These are phyloP conservation scores for Amanita jacksonii DNA, from an alignment of 768 basidiomycete species.

Conservation along the genomic window DNA sequence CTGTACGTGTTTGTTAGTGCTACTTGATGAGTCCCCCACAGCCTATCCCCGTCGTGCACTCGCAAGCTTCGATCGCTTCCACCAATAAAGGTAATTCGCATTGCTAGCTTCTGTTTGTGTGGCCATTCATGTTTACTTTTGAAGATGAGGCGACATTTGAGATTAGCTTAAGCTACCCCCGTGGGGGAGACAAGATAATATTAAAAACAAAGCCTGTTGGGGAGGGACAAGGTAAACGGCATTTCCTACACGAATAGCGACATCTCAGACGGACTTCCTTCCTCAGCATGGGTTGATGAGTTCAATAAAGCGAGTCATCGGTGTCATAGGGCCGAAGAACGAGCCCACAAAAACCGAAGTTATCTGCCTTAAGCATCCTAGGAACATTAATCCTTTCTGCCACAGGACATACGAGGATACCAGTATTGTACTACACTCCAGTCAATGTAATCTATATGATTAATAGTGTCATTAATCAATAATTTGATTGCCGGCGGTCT, in stretches of 20 bases:
- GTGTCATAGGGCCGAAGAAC: constrained; percentile 37
- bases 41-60: constrained; percentile 70
- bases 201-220: constrained; percentile 48
- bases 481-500: too few species aligned
- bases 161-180: constrained; percentile 54
- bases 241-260: too few species aligned
- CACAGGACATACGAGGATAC: neutral
- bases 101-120: neutral
- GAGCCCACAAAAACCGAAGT: constrained; percentile 13
- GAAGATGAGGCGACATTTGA: constrained; percentile 68
- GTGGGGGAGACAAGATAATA: constrained; percentile 62
- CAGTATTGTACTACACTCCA: neutral
- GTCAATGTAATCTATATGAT: too few species aligned
- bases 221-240: constrained; percentile 40
- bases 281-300: constrained; percentile 27
- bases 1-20: neutral
- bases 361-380: neutral
- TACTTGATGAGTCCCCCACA: constrained; percentile 16
- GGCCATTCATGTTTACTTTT: neutral
- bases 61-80: constrained; percentile 24
- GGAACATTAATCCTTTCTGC: neutral
- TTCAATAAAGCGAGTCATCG: constrained; percentile 30
- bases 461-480: too few species aligned
- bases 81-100: constrained; percentile 5
- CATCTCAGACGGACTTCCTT: too few species aligned